Conservation (phyloP, 2,329 filamentous ascomycete species). For the Diplodia sapinea region DNA sequence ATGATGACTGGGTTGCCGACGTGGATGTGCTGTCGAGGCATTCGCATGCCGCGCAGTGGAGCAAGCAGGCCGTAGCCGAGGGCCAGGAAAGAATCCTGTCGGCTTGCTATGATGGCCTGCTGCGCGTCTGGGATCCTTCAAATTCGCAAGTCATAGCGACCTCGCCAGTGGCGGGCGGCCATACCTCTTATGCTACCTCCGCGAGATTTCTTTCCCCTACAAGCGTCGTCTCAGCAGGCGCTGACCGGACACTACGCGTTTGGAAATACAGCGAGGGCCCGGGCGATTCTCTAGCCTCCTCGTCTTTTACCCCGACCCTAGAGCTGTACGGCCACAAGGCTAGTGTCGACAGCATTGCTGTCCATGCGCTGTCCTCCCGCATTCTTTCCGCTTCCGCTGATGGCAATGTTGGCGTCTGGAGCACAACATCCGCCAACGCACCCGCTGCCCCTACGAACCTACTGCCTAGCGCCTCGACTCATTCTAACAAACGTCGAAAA, state of each 20-base stretch:
- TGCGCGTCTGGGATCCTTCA: slow-evolving; percentile 75
- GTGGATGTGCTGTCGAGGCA: slow-evolving; percentile 79
- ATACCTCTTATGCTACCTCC: slow-evolving; percentile 68
- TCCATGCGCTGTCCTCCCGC: slow-evolving; percentile 74
- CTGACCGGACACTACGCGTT: slow-evolving; percentile 84
- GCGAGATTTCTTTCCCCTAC: slow-evolving; percentile 80
- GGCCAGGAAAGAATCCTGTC: slow-evolving; percentile 80
- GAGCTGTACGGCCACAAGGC: slow-evolving; percentile 85
- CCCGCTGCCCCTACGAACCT: slow-evolving; percentile 74
- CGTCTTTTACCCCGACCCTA: slow-evolving; percentile 70
- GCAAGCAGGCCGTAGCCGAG: slow-evolving; percentile 53
- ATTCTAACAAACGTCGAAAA: slow-evolving; percentile 77
- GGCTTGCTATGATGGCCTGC: slow-evolving; percentile 87
- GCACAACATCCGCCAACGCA: slow-evolving; percentile 74
- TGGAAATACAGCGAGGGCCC: slow-evolving; percentile 83
- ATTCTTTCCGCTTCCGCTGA: slow-evolving; percentile 87
- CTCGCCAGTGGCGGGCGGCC: slow-evolving; percentile 68
- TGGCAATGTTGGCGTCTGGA: slow-evolving; percentile 86
- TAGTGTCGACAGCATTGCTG: slow-evolving; percentile 74
- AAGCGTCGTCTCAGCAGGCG: slow-evolving; percentile 79
- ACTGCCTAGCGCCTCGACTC: slow-evolving; percentile 68
- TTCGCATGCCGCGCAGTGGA: slow-evolving; percentile 66
- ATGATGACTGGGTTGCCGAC: slow-evolving; percentile 94
- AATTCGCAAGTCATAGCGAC: slow-evolving; percentile 79
- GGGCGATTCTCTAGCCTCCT: slow-evolving; percentile 25